Evolutionary conservation across 768 basidiomycete genomes (phyloP), one percentile per base, ranked within the genome.

Genomic region (Auricularia sp.): DNA sequence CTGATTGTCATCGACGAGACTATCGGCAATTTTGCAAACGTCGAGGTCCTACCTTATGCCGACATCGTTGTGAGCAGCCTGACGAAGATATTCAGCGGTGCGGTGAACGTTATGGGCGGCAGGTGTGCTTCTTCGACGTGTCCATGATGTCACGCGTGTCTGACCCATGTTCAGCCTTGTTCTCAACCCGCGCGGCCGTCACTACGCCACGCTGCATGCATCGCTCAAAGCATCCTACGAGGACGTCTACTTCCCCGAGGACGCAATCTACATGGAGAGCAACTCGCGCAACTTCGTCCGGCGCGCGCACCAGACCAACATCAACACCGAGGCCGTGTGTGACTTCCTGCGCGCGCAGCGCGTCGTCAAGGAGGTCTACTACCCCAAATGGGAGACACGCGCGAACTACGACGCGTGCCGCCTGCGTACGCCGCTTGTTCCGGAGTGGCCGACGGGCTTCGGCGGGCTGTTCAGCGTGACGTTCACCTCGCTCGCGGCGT

Each of bases 71-170:
- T 88, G 51, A 94, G 92, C 70, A 95, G 93, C 77, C 75, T 98
- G 71, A 89, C 90, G 24, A 98, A 98, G 78, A 81, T 98, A 35
- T 98, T 99, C 77, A 94, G 92, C 67, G 96, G 96, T 1, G 88
- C 90, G 63, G 84, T 87, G 45, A 98, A 99, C 71, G 93, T 95
- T 62, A 98, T 98, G 96, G 96, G 96, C 56, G 96, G 96, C 72
- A 92, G 91, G 96, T 96, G 70, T 63, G 83, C 16, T 54, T 37
- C 33, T 62, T 61, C 33, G 18, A 33, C 45, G 34, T 36, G 14
- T 54, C 13, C 39, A 42, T 37, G 24, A 34, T 29, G 2, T 29
- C 29, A 29, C 29, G 42, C 44, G 24, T 44, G 16, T 36, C 16
- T 37, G 51, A 54, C 54, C 45, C 42, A 21, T 56, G 24, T 42